phyloP scores from a whole-genome alignment of 352 stramenopile species.

The Pythium guiyangense region DNA sequence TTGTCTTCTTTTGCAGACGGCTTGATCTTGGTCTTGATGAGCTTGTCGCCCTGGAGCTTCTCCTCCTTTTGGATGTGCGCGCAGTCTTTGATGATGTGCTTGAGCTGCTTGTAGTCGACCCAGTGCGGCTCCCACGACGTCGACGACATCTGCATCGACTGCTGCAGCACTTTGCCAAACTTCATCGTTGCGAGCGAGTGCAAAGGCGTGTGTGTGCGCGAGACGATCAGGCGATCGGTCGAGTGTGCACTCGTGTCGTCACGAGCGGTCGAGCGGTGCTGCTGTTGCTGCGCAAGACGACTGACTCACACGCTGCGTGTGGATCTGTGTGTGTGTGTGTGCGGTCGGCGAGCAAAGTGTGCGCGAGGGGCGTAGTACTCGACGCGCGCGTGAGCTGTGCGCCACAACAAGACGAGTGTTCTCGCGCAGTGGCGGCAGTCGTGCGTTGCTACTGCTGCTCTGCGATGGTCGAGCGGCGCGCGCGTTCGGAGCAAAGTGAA shows the following conservation, averaged over 20 bases:
- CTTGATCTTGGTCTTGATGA: conserved; percentile 78
- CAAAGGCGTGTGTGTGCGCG: no score
- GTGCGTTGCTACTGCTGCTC: no score
- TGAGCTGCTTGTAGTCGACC: conserved; percentile 88
- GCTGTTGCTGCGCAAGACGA: neutral
- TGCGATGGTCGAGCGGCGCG: conserved; percentile 3
- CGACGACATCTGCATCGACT: conserved; percentile 84
- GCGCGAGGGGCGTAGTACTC: no score
- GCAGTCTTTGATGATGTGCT: conserved; percentile 89
- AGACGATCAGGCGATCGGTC: no score
- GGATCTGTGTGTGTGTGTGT: no score
- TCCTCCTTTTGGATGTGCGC: conserved; percentile 85
- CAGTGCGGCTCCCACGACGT: conserved; percentile 67
- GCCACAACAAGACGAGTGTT: no score
- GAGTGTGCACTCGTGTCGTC: no score
- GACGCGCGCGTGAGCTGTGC: no score
- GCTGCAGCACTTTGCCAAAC: conserved; percentile 85
- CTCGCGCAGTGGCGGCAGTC: no score
- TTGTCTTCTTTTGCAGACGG: conserved; percentile 77
- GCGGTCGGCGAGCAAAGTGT: no score
- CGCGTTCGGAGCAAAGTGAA: neutral
- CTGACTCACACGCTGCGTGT: no score
- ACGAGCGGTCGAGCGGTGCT: neutral
- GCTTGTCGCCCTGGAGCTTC: conserved; percentile 71
- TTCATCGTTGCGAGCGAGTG: conserved; percentile 45